These are phyloP conservation scores for Plasmopara muralis DNA, from an alignment of 352 stramenopile species.

Conservation along the genomic window DNA sequence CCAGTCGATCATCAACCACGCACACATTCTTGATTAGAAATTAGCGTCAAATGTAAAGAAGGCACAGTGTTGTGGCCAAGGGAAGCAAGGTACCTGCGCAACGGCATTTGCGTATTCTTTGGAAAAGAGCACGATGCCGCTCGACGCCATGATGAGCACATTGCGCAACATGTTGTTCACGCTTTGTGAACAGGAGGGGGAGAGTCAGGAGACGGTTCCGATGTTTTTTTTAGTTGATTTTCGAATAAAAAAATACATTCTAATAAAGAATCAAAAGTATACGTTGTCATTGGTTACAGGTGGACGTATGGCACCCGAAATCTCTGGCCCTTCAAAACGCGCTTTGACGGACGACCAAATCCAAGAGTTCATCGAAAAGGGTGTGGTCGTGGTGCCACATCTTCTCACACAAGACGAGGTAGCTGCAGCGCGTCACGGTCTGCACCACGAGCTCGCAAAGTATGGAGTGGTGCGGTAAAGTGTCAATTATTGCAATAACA, in stretches of 20 bases:
- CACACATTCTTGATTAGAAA: constrained; percentile 12
- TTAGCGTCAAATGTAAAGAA: not conserved
- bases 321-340: constrained; percentile 16
- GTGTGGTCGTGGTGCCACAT: constrained; percentile 71
- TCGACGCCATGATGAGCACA: constrained; percentile 89
- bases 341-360: constrained; percentile 54
- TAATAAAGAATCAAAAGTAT: constrained; percentile 6
- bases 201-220: not conserved
- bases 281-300: not conserved
- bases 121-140: constrained; percentile 90
- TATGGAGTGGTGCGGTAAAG: constrained; percentile 51
- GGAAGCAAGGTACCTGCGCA: constrained; percentile 42
- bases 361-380: constrained; percentile 48
- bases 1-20: not conserved
- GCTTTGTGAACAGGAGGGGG: constrained; percentile 5
- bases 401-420: constrained; percentile 60
- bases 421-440: constrained; percentile 34
- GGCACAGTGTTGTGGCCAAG: too few species aligned
- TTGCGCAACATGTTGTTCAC: constrained; percentile 81
- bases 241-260: too few species aligned
- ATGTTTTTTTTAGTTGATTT: too few species aligned
- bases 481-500: constrained; percentile 2
- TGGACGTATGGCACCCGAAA: constrained; percentile 1
- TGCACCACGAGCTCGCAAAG: constrained; percentile 60
- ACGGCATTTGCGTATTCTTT: constrained; percentile 88